These are phyloP conservation scores for Rhynchospora pubera DNA, from an alignment of 176 grass and related monocot genomes.

Conservation along the genomic window DNA sequence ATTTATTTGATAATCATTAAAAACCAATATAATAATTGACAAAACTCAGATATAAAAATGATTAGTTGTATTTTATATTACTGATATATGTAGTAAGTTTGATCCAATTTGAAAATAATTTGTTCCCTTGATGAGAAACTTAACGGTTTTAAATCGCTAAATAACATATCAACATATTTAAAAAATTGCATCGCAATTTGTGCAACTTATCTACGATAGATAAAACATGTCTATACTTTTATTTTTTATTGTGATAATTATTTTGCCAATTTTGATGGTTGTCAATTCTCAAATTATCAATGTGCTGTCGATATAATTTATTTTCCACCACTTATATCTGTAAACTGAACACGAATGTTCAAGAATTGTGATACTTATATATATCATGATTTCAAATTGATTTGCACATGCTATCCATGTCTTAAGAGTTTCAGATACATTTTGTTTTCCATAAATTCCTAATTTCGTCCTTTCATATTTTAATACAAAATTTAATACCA, in stretches of 20 bases:
- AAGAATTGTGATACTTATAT: no score
- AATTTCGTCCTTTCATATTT: background rate
- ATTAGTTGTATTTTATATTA: background rate
- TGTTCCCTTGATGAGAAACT: background rate
- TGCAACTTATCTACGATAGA: background rate
- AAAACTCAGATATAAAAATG: background rate
- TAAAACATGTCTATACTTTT: background rate
- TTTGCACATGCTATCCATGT: no score
- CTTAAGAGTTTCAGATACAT: no score
- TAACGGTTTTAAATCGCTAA: background rate
- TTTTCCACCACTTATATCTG: no score
- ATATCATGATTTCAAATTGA: no score
- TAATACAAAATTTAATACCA: background rate
- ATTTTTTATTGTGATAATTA: background rate
- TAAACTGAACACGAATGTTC: no score
- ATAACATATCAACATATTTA: background rate
- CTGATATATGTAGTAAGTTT: background rate
- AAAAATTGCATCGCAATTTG: background rate
- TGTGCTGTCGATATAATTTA: no score
- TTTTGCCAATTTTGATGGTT: no score
- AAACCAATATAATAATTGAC: background rate
- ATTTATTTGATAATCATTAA: background rate
- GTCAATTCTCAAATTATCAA: no score
- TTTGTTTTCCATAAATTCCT: no score
- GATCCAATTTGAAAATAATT: background rate